Evolutionary conservation across 2,329 filamentous ascomycete genomes (phyloP), one percentile per base, ranked within the genome.

Genomic region (Aspergillus fructus): DNA sequence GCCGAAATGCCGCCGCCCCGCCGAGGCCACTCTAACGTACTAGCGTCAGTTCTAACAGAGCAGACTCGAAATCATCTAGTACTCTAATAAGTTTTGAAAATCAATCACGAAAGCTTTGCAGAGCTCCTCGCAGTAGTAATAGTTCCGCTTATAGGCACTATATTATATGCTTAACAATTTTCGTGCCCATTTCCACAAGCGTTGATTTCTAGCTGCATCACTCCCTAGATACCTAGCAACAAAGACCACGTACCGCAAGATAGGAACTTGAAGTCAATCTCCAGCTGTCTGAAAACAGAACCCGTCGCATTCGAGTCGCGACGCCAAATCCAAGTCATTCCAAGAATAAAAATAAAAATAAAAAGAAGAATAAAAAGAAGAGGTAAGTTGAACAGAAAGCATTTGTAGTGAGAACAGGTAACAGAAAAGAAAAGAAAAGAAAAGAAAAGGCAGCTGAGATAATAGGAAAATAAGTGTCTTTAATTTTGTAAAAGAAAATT

Each of bases 1-100:
- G 24, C 45, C 45, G 37, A 54, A 41, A 45, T 55, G 45, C 46
- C 47, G 53, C 55, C 50, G 60, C 55, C 60, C 62, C 62, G 57
- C 59, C 55, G 47, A 37, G 47, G 34, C 57, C 58, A 54, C 52
- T 48, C 45, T 49, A 24, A 47, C 45, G 40, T 37, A 27, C 43
- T 46, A 46, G 23, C 23, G 15, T 13, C 27, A 34, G 23, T 11
- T 33, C 19, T 27, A 55, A 37, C 23, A 39, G 48, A 48, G n/a
- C 37, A 30, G 23, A 21, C 27, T 30, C 43, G 17, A 15, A 46
- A 46, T 46, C 15, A 17, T 30, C 43, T 24, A 27, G 21, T 23
- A 9, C 19, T 42, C 9, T 30, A 4, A 9, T 30, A 30, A 9
- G 15, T 4, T 37, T n/a, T 37, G 15, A n/a, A 34, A 37, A 37